A percentile compares a stretch with the other conserved stretches of the same genome.
phyloP scores from a whole-genome alignment of 2,329 filamentous ascomycete species.

The Penicillium sclerotiorum region DNA sequence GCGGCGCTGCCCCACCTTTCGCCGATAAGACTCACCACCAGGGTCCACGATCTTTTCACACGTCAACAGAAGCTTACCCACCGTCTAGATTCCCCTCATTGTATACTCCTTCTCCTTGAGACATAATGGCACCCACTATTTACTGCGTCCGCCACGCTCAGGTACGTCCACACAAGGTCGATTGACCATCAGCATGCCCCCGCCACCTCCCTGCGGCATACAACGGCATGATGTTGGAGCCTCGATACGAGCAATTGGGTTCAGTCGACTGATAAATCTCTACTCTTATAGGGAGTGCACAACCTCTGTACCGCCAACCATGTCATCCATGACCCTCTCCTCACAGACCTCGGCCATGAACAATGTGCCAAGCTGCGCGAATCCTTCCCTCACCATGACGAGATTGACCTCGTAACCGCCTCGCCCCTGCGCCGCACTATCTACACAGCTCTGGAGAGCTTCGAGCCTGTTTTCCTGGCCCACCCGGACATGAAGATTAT shows the following conservation, averaged over 20 bases:
- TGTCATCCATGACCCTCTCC: constrained; percentile 71
- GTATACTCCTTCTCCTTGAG: constrained; percentile 5
- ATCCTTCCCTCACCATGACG: constrained; percentile 65
- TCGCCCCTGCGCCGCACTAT: constrained; percentile 81
- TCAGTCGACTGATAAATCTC: constrained; percentile 11
- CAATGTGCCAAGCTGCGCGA: constrained; percentile 70
- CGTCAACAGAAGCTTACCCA: background rate
- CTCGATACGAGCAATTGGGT: no score
- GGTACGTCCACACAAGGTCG: constrained; percentile 31
- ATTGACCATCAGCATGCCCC: background rate
- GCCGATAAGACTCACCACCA: constrained; percentile 20
- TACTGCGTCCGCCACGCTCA: constrained; percentile 52
- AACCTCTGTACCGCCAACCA: constrained; percentile 74
- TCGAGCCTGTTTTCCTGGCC: constrained; percentile 58
- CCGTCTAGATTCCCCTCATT: background rate
- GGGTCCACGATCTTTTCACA: background rate
- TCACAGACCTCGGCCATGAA: constrained; percentile 73
- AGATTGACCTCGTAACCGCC: constrained; percentile 71
- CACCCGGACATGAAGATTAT: constrained; percentile 57
- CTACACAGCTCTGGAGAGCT: constrained; percentile 72
- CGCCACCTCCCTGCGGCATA: background rate
- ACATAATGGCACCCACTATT: constrained; percentile 47
- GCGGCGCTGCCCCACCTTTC: constrained; percentile 32
- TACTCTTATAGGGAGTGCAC: constrained; percentile 70
- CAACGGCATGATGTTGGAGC: no score